phyloP scores from a whole-genome alignment of 768 basidiomycete species.

The Galerina sulciceps region DNA sequence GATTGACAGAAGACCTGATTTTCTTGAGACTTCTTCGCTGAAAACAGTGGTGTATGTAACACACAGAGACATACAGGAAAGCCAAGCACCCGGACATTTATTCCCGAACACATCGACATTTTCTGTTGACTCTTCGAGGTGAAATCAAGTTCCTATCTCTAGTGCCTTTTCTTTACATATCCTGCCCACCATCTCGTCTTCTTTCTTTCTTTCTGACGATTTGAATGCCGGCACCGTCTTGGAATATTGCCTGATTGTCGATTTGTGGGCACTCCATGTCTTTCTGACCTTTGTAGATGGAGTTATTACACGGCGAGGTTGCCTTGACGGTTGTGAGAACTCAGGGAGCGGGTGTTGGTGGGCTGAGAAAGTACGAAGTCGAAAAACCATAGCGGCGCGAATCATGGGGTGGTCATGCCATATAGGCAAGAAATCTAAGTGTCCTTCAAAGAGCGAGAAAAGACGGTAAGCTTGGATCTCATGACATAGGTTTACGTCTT shows the following conservation, averaged over 20 bases:
- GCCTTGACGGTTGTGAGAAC: constrained; percentile 13
- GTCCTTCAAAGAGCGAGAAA: too few relatives aligned
- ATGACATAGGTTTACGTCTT: too few relatives aligned
- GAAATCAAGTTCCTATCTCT: too few relatives aligned
- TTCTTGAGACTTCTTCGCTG: neutral
- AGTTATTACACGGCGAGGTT: constrained; percentile 4
- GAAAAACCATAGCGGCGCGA: neutral
- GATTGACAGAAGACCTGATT: constrained; percentile 11
- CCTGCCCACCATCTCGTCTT: too few relatives aligned
- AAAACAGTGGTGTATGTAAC: neutral
- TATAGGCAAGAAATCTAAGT: neutral
- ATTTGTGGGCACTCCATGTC: neutral
- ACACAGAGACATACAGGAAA: neutral
- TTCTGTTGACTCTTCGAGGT: too few relatives aligned
- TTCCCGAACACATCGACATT: too few relatives aligned
- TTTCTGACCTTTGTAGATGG: constrained; percentile 1
- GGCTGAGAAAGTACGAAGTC: neutral
- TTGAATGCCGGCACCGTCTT: too few relatives aligned
- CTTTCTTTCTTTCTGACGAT: too few relatives aligned
- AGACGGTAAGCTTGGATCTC: too few relatives aligned
- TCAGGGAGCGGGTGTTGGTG: constrained; percentile 1
- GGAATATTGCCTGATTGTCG: too few relatives aligned
- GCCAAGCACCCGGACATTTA: neutral
- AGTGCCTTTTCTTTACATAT: too few relatives aligned
- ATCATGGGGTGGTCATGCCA: neutral